Evolutionary conservation across 2,329 filamentous ascomycete genomes (phyloP), one percentile per base, ranked within the genome.

Genomic region (Talaromyces rugulosus): DNA sequence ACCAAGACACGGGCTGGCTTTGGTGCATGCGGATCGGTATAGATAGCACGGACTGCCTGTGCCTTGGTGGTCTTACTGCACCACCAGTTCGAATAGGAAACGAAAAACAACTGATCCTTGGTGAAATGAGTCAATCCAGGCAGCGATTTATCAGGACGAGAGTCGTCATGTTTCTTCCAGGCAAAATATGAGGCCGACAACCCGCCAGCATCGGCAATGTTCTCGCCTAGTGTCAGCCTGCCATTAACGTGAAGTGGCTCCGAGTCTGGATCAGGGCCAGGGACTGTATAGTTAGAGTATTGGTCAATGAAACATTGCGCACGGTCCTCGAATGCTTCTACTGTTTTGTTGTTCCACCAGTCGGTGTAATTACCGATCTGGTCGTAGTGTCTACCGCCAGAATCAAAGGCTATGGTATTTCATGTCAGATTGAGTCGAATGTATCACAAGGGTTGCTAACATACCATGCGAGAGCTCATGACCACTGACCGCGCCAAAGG

Each of bases 151-250:
- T 83, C 82, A 0, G 83, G 78, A n/a, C 78, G 80, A 42, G 81
- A 75, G 2, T 77, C 72, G 34, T 85, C 82, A 11, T 82, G 81
- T 65, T 82, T 83, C 70, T 86, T 83, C 88, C 88, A 91, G 0
- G 87, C 87, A 28, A 82, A 78, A 69, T 85, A 90, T 0, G 87
- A 80, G 0, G 87, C 84, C 7, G 82, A 80, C 0, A 91, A 70
- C 14, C 88, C 89, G 16, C 87, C 88, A 0, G 88, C 85, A 71
- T 91, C 89, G 1, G 88, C 87, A 68, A 91, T 87, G 69, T 90
- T 90, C 75, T 91, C 89, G 23, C 84, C 85, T 1, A 90, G 75
- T 0, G 88, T 90, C 14, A 86, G 77, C 28, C 77, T 77, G 9
- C 88, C 88, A 62, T 89, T 86, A 60, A 90, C 83, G 63, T 87